Conservation (phyloP, 1,284 basidiomycete species). For the Leccinum subrobustum region DNA sequence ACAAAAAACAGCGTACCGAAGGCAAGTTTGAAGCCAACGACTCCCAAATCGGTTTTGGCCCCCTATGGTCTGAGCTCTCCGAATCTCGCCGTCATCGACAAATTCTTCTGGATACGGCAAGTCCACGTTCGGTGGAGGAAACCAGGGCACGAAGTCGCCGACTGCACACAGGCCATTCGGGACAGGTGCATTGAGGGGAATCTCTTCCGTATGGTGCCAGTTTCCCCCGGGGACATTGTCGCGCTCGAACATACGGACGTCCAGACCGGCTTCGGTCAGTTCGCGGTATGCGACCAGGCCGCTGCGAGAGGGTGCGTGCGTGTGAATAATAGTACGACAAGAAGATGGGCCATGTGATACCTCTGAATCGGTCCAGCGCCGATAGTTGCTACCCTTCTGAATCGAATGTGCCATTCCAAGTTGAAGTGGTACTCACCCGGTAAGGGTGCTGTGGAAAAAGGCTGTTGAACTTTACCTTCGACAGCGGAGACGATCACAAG, state of each 20-base stretch:
- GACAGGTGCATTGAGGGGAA: slow-evolving; percentile 5
- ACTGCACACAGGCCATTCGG: slow-evolving; percentile 6
- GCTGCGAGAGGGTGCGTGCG: neutral
- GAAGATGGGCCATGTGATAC: neutral
- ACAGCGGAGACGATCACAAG: no score
- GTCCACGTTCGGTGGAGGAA: slow-evolving; percentile 6
- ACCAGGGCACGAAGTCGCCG: slow-evolving; percentile 10
- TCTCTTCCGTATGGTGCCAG: slow-evolving; percentile 18
- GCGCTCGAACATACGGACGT: slow-evolving; percentile 18
- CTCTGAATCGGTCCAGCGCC: slow-evolving; percentile 15
- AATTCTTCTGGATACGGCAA: slow-evolving; percentile 15
- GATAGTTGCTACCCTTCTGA: slow-evolving; percentile 14
- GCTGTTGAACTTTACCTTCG: no score
- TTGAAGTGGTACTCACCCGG: slow-evolving; percentile 4
- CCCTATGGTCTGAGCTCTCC: slow-evolving; percentile 3
- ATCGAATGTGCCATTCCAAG: slow-evolving; percentile 15
- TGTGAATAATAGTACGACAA: neutral
- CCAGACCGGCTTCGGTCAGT: slow-evolving; percentile 14
- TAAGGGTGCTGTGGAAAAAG: no score
- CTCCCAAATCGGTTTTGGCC: slow-evolving; percentile 16
- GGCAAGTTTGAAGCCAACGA: slow-evolving; percentile 13
- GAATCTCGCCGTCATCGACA: neutral
- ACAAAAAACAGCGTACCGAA: slow-evolving; percentile 8
- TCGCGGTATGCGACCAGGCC: slow-evolving; percentile 9
- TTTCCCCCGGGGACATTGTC: slow-evolving; percentile 11